Evolutionary conservation across 2,329 filamentous ascomycete species (phyloP).

Genomic region (Eutypa lata): DNA sequence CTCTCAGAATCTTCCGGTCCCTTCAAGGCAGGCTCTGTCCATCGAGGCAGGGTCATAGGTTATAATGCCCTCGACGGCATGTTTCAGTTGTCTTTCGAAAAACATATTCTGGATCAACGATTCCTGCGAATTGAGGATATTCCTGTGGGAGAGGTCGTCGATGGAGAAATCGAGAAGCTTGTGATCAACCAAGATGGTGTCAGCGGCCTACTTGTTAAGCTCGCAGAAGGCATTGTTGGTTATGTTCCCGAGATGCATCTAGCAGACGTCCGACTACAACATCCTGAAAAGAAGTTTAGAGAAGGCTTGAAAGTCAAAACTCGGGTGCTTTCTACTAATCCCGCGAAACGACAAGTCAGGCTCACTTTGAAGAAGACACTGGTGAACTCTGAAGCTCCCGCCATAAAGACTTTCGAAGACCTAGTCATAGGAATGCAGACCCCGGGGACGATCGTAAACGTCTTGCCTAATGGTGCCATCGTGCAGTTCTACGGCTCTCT

Average conservation of each 20-base stretch:
- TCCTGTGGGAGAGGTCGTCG: constrained; percentile 73
- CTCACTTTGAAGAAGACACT: constrained; percentile 93
- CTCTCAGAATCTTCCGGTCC: constrained; percentile 74
- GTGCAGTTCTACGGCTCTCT: constrained; percentile 89
- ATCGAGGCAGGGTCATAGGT: constrained; percentile 78
- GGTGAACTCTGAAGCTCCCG: constrained; percentile 80
- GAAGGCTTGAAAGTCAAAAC: constrained; percentile 82
- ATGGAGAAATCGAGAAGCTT: constrained; percentile 81
- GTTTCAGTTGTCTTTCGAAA: constrained; percentile 81
- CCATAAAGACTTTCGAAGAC: constrained; percentile 74
- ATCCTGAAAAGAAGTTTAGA: constrained; percentile 94
- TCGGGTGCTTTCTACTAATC: constrained; percentile 77
- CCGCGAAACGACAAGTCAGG: constrained; percentile 72
- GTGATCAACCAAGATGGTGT: constrained; percentile 76
- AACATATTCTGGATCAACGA: constrained; percentile 76
- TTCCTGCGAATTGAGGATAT: constrained; percentile 93
- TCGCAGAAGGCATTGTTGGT: constrained; percentile 86
- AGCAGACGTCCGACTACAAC: constrained; percentile 80
- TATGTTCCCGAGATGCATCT: constrained; percentile 85
- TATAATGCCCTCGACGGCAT: constrained; percentile 86
- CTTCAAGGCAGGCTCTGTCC: constrained; percentile 73
- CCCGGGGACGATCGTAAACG: constrained; percentile 81
- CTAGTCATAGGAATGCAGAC: constrained; percentile 73
- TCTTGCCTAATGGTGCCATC: constrained; percentile 75
- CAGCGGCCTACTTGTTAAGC: constrained; percentile 74